These are phyloP conservation scores for Lodderomyces metapsilosis DNA, from an alignment of 1,139 yeast species.

Conservation along the genomic window DNA sequence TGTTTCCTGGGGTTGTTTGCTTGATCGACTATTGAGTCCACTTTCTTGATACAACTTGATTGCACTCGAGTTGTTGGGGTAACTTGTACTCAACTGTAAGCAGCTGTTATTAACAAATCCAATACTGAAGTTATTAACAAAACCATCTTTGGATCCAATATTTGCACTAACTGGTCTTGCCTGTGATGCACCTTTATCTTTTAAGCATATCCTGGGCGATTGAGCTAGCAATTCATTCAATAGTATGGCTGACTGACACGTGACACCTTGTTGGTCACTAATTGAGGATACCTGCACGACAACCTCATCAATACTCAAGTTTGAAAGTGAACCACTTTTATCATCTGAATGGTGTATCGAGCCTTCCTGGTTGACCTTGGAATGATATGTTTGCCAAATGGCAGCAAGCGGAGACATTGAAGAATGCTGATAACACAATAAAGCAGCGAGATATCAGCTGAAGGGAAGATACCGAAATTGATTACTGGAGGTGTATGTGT, in stretches of 20 bases:
- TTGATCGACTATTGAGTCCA: background rate
- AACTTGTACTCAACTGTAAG: background rate
- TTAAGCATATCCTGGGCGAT: background rate
- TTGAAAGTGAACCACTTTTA: background rate
- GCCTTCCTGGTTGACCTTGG: background rate
- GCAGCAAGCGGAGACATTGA: slow-evolving; percentile 1
- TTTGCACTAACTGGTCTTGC: background rate
- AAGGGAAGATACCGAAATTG: background rate
- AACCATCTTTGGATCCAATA: background rate
- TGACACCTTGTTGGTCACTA: background rate
- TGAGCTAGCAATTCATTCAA: background rate
- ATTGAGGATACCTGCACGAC: background rate
- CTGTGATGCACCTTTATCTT: background rate
- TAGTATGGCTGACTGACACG: background rate
- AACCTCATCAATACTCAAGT: background rate
- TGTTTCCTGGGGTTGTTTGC: background rate
- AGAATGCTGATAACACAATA: background rate
- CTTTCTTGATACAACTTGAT: background rate
- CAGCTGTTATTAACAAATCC: background rate
- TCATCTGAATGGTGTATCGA: background rate
- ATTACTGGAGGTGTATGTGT: background rate
- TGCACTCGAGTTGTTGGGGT: background rate
- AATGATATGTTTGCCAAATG: background rate
- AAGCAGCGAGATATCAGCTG: background rate
- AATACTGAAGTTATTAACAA: background rate